Base-by-base conservation (phyloP, 352 stramenopile species). In the Plasmopara halstedii region DNA sequence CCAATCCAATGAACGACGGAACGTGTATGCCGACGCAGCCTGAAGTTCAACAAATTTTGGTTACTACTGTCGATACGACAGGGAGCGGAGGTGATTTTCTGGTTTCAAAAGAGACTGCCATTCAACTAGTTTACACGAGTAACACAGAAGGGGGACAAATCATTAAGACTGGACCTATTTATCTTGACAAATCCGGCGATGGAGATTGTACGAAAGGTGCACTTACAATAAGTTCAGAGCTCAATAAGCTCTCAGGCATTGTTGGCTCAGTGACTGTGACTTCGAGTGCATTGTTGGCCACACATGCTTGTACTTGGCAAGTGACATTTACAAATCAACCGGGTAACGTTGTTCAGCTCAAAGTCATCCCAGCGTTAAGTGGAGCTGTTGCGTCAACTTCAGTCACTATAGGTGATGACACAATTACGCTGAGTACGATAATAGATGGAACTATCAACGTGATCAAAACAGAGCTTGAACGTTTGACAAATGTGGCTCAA, bases 381-480 rank as follows among this genome's bases (percentile, higher is more conserved):
- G 64, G 41, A 0, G 57, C 57, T 10, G 49, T 58, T 3, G 58
- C 83, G 6, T 62, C 70, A 5, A 53, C 33, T 15, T 47, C 60
- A 0, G 57, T 83, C 19, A 80, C 53, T 6, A 65, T 89, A 25
- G 80, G 73, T 13, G 84, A 95, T 37, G 88, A 97, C 39, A 92
- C 85, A 1, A 60, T 96, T 14, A 67, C 71, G 3, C 57, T 96
- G 36, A 72, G 51, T 10, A 94, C 85, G 0, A 5, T 85, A 29
- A 57, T 62, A 14, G 73, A 95, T 25, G 88, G 88, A 2, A 69
- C 82, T 6, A 84, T 96, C 32, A 83, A 98, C 46, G 76, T 96
- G n/a, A 91, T 98, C 52, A 95, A 97, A 62, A 73, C 88, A 0
- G 90, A 98, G 52, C 82, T 98, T 13, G 89, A 97, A 48, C 75